Evolutionary conservation across 139 green algal genomes (phyloP).

Genomic region (Coelastrella sp.): DNA sequence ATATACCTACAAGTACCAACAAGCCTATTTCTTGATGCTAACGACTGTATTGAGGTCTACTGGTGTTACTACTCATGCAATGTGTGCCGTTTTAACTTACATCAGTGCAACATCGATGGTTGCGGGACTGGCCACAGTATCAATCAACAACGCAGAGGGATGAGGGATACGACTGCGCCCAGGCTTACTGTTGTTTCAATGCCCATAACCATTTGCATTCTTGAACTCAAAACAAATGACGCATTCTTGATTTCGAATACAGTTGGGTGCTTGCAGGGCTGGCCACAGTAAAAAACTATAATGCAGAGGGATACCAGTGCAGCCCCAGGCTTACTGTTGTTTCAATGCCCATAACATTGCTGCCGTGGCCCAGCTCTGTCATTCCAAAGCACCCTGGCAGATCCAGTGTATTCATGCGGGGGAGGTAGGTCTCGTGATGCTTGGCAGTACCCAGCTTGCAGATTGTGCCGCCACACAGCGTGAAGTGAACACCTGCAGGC

Average conservation of each 20-base stretch:
- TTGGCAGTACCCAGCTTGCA: slow-evolving; percentile 85
- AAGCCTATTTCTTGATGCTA: too few relatives aligned
- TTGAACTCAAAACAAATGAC: neutral
- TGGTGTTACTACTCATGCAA: too few relatives aligned
- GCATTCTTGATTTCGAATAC: neutral
- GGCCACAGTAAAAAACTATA: too few relatives aligned
- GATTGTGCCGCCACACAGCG: slow-evolving; percentile 78
- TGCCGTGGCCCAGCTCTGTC: slow-evolving; percentile 88
- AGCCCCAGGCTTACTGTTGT: slow-evolving; percentile 64
- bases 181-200: neutral
- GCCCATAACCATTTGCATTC: neutral
- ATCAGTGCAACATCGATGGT: neutral
- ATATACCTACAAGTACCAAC: too few relatives aligned
- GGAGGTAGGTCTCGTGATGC: slow-evolving; percentile 84
- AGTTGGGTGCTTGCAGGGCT: too few relatives aligned
- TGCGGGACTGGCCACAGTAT: neutral
- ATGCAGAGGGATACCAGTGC: too few relatives aligned
- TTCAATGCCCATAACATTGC: slow-evolving; percentile 94
- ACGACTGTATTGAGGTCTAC: too few relatives aligned
- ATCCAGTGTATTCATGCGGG: slow-evolving; percentile 76
- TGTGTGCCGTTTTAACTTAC: too few relatives aligned
- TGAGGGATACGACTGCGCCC: neutral
- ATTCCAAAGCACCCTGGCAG: slow-evolving; percentile 89
- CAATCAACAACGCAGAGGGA: neutral
- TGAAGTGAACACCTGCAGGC: slow-evolving; percentile 88